Evolutionary conservation across 2,329 filamentous ascomycete genomes (phyloP).

Genomic region (Pseudogymnoascus destructans): DNA sequence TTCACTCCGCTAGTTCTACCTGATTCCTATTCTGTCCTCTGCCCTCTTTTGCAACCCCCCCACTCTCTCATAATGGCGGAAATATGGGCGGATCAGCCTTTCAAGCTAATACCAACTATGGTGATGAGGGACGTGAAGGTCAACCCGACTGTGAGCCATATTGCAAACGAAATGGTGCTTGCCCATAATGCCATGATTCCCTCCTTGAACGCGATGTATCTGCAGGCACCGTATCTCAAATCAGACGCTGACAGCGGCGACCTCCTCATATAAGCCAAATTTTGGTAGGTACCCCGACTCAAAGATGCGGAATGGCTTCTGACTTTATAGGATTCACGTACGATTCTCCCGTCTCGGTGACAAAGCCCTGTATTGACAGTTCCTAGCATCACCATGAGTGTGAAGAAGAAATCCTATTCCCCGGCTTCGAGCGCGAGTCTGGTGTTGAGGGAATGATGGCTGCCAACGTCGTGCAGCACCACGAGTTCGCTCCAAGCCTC

Average conservation of each 20-base stretch:
- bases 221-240: conserved; percentile 28
- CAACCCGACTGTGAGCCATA: not conserved
- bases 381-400: conserved; percentile 29
- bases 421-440: conserved; percentile 27
- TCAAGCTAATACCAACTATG: conserved; percentile 15
- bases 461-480: conserved; percentile 31
- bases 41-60: not conserved
- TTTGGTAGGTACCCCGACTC: not conserved
- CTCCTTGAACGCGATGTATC: conserved; percentile 28
- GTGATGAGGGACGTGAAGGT: not conserved
- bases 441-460: conserved; percentile 30
- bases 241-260: conserved; percentile 26
- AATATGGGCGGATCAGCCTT: conserved; percentile 18
- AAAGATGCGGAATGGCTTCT: not conserved
- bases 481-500: conserved; percentile 29
- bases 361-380: conserved; percentile 23
- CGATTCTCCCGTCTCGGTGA: conserved; percentile 15
- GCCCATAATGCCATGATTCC: conserved; percentile 29
- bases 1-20: not conserved
- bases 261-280: conserved; percentile 19
- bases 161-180: conserved; percentile 26
- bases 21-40: not conserved
- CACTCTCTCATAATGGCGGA: conserved; percentile 13
- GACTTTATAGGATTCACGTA: not conserved
- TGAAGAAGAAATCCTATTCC: conserved; percentile 31